Evolutionary conservation across 1,284 basidiomycete genomes (phyloP).

Genomic region (Earliella scabrosa): DNA sequence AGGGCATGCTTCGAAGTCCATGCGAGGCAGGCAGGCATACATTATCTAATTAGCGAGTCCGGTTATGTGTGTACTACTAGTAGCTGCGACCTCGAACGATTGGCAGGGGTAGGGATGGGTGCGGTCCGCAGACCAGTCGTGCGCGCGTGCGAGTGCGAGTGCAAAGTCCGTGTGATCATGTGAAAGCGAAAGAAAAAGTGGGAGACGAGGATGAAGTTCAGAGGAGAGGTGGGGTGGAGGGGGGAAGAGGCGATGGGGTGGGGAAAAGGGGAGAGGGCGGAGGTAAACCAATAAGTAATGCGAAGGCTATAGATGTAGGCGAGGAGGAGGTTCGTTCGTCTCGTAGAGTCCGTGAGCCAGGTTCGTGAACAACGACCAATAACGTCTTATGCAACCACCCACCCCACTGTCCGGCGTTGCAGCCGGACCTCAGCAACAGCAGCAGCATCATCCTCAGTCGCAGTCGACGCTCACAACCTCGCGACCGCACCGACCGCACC

Average conservation of each 20-base stretch:
- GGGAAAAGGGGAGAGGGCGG: neutral
- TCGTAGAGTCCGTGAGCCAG: neutral
- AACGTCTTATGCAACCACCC: neutral
- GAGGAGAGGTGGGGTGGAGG: neutral
- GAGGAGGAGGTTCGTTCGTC: neutral
- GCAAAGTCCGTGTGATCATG: too few species aligned
- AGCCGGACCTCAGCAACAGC: too few species aligned
- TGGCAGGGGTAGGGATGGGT: neutral
- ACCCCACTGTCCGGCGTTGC: neutral
- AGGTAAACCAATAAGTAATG: neutral
- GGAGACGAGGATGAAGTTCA: neutral
- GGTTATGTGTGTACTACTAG: too few species aligned
- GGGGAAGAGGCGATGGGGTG: neutral
- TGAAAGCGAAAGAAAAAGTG: too few species aligned
- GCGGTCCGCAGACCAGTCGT: neutral
- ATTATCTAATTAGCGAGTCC: neutral
- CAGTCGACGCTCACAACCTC: constrained; percentile 14
- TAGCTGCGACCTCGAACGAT: neutral
- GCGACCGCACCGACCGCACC: constrained; percentile 25
- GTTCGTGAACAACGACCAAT: neutral
- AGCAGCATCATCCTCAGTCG: neutral
- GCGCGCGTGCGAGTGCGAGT: too few species aligned
- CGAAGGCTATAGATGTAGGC: neutral
- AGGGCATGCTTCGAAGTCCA: neutral
- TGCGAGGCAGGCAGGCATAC: neutral